Conservation (phyloP, 208 protist genomes). For the Wallacemonas collosoma region DNA sequence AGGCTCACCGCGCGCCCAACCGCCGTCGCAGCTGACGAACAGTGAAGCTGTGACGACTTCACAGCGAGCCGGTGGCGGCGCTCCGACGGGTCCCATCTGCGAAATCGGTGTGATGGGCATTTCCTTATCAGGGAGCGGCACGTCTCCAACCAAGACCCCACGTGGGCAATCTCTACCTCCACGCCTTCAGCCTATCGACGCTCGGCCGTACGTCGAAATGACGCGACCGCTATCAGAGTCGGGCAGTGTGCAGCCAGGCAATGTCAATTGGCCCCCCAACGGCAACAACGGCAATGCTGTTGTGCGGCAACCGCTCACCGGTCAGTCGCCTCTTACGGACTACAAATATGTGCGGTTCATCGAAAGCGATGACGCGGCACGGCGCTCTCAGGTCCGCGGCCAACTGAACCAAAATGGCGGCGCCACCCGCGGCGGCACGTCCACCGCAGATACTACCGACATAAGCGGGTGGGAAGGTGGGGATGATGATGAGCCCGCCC, state of each 20-base stretch:
- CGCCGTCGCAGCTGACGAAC: background rate
- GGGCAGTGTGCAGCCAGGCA: background rate
- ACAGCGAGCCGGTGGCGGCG: background rate
- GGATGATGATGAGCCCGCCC: constrained; percentile 17
- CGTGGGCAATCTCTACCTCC: constrained; percentile 9
- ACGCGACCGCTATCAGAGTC: background rate
- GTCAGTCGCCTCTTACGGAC: background rate
- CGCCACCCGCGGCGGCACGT: background rate
- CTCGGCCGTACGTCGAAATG: background rate
- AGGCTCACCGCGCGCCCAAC: background rate
- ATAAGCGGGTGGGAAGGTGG: constrained; percentile 29
- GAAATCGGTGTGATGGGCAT: constrained; percentile 12
- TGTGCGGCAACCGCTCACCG: no score
- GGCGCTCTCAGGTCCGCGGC: background rate
- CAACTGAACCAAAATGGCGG: constrained; percentile 2
- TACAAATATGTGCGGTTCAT: constrained; percentile 36
- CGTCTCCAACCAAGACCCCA: background rate
- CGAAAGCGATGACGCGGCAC: constrained; percentile 16
- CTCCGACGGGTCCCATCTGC: background rate
- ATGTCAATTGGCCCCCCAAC: constrained; percentile 4
- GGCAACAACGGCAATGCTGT: background rate
- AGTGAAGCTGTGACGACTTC: no score
- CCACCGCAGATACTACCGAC: background rate
- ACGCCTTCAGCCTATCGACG: constrained; percentile 8
- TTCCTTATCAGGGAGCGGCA: constrained; percentile 6